phyloP scores from a whole-genome alignment of 495 filamentous ascomycete species.

The Schizothecium vesticola region DNA sequence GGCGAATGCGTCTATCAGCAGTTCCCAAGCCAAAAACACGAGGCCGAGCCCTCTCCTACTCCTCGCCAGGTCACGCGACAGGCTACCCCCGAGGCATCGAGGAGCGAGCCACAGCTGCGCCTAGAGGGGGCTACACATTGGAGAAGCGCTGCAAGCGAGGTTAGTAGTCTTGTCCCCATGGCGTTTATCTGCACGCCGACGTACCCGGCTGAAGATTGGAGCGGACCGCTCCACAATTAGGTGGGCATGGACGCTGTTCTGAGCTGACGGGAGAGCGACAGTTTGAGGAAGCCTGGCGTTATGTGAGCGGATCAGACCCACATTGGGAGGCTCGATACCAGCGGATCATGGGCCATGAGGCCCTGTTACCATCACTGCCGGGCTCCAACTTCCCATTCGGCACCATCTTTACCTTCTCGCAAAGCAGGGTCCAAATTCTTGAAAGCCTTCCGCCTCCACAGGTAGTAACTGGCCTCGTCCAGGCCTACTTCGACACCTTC shows the following conservation, averaged over 20 bases:
- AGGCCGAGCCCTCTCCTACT: conserved; percentile 8
- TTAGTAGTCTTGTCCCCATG: conserved; percentile 7
- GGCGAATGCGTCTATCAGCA: conserved; percentile 25
- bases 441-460: conserved; percentile 18
- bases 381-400: conserved; percentile 24
- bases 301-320: conserved; percentile 18
- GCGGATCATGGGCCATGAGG: conserved; percentile 19
- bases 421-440: conserved; percentile 14
- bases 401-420: conserved; percentile 11
- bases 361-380: conserved; percentile 15
- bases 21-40: conserved; percentile 8
- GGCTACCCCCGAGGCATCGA: conserved; percentile 2
- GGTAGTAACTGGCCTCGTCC: conserved; percentile 19
- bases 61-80: conserved; percentile 2
- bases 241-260: not conserved
- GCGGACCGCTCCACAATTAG: not conserved
- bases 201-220: not conserved
- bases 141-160: conserved; percentile 22
- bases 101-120: conserved; percentile 5
- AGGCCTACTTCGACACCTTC: conserved; percentile 22
- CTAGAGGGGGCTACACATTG: conserved; percentile 21
- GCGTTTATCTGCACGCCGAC: not conserved
- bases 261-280: conserved; percentile 4
- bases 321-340: conserved; percentile 20
- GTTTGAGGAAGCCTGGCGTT: conserved; percentile 24